Conservation (phyloP, 306 rosid genomes). For the Castanea crenata region DNA sequence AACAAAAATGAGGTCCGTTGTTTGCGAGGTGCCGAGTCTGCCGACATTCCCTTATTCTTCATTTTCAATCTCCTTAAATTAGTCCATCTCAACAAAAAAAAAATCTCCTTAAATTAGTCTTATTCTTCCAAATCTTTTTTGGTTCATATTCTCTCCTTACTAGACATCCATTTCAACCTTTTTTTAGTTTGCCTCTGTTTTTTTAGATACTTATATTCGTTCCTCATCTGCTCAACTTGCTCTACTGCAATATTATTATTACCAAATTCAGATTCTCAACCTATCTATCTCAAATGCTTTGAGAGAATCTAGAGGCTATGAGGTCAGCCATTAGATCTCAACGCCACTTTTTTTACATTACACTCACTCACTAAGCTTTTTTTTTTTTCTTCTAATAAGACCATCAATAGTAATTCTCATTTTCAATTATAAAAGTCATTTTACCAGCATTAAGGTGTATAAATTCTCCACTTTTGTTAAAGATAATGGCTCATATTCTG, state of each 20-base stretch:
- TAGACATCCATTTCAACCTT: neutral
- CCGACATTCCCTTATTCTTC: too few species aligned
- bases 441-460: neutral
- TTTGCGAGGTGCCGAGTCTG: too few species aligned
- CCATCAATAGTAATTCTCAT: too few species aligned
- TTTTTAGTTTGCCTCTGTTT: too few species aligned
- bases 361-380: too few species aligned
- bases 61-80: too few species aligned
- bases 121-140: neutral
- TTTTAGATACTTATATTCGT: neutral
- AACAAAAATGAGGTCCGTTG: too few species aligned
- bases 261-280: constrained; percentile 1
- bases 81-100: too few species aligned
- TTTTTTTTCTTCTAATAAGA: too few species aligned
- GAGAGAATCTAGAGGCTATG: constrained; percentile 4
- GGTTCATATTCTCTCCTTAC: neutral
- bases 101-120: too few species aligned
- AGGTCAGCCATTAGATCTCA: constrained; percentile 7
- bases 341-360: neutral
- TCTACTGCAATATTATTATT: neutral
- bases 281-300: constrained; percentile 9
- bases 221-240: neutral
- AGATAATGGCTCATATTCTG: too few species aligned
- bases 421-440: neutral
- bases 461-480: neutral